phyloP scores from a whole-genome alignment of 257 asterid species.

The Nicotiana tomentosiformis region DNA sequence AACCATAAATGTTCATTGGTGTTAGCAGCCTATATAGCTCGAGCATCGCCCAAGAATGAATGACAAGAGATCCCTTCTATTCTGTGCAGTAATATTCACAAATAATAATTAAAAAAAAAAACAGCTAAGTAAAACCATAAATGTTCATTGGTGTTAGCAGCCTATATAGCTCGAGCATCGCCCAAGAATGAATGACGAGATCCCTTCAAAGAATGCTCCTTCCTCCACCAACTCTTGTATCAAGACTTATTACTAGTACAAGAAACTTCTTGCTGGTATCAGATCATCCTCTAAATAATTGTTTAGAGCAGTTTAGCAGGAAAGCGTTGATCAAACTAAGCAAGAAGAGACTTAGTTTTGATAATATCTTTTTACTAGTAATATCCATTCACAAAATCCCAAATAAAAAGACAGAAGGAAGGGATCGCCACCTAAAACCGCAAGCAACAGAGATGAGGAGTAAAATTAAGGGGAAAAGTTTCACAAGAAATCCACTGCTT shows the following conservation, averaged over 20 bases:
- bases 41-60: too few species aligned
- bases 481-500: background rate
- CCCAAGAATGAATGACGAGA: too few species aligned
- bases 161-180: too few species aligned
- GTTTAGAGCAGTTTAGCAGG: background rate
- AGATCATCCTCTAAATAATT: background rate
- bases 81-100: too few species aligned
- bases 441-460: background rate
- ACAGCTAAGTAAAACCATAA: too few species aligned
- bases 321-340: background rate
- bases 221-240: background rate
- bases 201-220: too few species aligned
- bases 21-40: too few species aligned
- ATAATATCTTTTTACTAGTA: background rate
- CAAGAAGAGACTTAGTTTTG: background rate
- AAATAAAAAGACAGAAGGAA: background rate
- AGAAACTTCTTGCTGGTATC: background rate
- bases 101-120: too few species aligned
- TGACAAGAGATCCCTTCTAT: too few species aligned
- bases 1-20: too few species aligned
- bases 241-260: background rate
- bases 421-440: background rate
- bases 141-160: too few species aligned
- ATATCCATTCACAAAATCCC: background rate
- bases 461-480: background rate